phyloP scores from a whole-genome alignment of 108 stramenopile genomes.

The Stephanodiscus minutulus region DNA sequence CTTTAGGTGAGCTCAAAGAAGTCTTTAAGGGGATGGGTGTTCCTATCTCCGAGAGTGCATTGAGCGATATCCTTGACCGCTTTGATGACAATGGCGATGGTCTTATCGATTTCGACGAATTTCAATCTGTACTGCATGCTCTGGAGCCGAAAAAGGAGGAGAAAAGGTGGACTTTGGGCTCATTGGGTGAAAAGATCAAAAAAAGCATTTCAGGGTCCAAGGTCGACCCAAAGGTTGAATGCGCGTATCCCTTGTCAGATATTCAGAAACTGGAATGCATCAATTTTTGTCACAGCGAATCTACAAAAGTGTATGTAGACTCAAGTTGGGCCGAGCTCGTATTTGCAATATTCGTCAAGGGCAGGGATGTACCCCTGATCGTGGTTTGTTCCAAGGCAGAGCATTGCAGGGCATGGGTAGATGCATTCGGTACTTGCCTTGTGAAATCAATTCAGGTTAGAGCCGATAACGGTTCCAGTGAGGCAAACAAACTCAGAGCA shows the following conservation, averaged over 20 bases:
- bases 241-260: slow-evolving; percentile 26
- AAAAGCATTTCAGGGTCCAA: slow-evolving; percentile 4
- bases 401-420: slow-evolving; percentile 40
- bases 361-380: slow-evolving; percentile 23
- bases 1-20: slow-evolving; percentile 21
- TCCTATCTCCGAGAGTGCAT: slow-evolving; percentile 30
- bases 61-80: slow-evolving; percentile 36
- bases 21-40: slow-evolving; percentile 38
- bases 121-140: slow-evolving; percentile 27
- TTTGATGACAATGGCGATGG: slow-evolving; percentile 48
- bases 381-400: slow-evolving; percentile 49
- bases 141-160: slow-evolving; percentile 13
- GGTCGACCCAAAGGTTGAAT: slow-evolving; percentile 26
- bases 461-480: slow-evolving; percentile 11
- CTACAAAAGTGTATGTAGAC: slow-evolving; percentile 28
- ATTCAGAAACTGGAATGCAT: slow-evolving; percentile 38
- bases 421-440: slow-evolving; percentile 34
- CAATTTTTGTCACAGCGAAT: slow-evolving; percentile 30
- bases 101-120: slow-evolving; percentile 47
- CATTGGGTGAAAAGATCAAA: slow-evolving; percentile 14
- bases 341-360: slow-evolving; percentile 33
- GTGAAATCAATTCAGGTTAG: slow-evolving; percentile 21
- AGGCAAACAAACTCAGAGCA: neutral
- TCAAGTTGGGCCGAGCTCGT: slow-evolving; percentile 29
- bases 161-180: slow-evolving; percentile 1